Percentiles rank a stretch among this genome's conserved stretches.
Conservation (phyloP, 352 stramenopile species). For the Sclerospora graminicola region DNA sequence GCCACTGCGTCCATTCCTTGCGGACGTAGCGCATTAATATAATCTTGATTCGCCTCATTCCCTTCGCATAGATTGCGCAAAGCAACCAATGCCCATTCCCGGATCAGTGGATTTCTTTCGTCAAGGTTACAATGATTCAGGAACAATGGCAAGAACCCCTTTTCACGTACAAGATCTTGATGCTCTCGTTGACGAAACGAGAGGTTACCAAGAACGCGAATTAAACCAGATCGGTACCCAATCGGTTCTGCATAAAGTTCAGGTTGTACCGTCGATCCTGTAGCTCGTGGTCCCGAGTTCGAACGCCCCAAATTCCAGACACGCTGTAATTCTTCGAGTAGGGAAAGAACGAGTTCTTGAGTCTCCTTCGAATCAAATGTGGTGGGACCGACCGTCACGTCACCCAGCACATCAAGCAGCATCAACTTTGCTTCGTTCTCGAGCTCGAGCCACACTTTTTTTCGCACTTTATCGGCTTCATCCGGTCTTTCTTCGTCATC, state of each 20-base stretch:
- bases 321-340: slow-evolving; percentile 49
- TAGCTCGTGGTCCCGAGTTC: slow-evolving; percentile 6
- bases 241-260: slow-evolving; percentile 26
- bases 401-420: slow-evolving; percentile 57
- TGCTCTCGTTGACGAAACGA: slow-evolving; percentile 52
- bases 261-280: slow-evolving; percentile 2
- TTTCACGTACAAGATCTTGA: slow-evolving; percentile 73
- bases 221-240: slow-evolving; percentile 65
- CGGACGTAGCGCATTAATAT: slow-evolving; percentile 37
- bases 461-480: slow-evolving; percentile 44
- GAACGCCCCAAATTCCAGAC: slow-evolving; percentile 39
- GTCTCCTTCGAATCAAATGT: slow-evolving; percentile 2
- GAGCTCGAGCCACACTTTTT: slow-evolving; percentile 62
- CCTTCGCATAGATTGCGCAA: slow-evolving; percentile 85
- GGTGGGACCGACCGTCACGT: slow-evolving; percentile 27
- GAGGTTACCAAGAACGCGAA: slow-evolving; percentile 78
- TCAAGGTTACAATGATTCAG: slow-evolving; percentile 88
- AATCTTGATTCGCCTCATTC: slow-evolving; percentile 32
- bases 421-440: slow-evolving; percentile 72
- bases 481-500: slow-evolving; percentile 47
- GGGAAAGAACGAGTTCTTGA: slow-evolving; percentile 23
- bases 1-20: slow-evolving; percentile 33
- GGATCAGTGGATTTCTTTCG: slow-evolving; percentile 76
- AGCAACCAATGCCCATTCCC: slow-evolving; percentile 84
- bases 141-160: slow-evolving; percentile 66